Conservation (phyloP, 2,329 filamentous ascomycete genomes). For the Trichoderma polysporum region DNA sequence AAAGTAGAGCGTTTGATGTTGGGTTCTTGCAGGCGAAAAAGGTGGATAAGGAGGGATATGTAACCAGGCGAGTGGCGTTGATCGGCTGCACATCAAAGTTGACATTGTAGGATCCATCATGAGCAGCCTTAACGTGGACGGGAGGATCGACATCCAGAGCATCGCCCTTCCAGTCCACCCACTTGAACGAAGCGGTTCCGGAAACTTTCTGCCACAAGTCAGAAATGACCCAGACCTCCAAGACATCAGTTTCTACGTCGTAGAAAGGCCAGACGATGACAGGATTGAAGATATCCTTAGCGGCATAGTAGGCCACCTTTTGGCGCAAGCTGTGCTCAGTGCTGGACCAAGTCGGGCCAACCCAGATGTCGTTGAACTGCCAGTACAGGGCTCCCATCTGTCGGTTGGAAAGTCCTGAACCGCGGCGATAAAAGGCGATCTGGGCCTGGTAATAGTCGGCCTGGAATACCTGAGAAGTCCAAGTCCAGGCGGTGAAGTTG, state of each 20-base stretch:
- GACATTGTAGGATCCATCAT: neutral
- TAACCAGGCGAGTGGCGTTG: constrained; percentile 17
- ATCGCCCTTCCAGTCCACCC: constrained; percentile 22
- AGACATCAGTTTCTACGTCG: constrained; percentile 4
- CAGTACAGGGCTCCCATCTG: constrained; percentile 62
- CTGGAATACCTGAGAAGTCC: constrained; percentile 63
- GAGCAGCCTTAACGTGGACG: neutral
- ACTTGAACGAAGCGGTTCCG: constrained; percentile 17
- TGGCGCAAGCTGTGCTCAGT: constrained; percentile 63
- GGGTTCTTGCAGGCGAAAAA: constrained; percentile 13
- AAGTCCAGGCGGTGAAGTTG: constrained; percentile 62
- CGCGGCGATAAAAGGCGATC: constrained; percentile 61
- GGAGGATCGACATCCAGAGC: constrained; percentile 13
- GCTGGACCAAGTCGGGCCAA: constrained; percentile 62
- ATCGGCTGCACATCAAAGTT: constrained; percentile 21
- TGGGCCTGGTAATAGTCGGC: constrained; percentile 60
- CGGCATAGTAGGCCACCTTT: constrained; percentile 62
- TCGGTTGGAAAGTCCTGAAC: constrained; percentile 55
- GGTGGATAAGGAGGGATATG: constrained; percentile 6
- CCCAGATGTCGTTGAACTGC: constrained; percentile 66
- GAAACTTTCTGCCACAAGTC: constrained; percentile 21
- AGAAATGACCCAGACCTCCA: constrained; percentile 22
- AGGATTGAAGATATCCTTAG: constrained; percentile 56
- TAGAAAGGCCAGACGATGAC: constrained; percentile 51
- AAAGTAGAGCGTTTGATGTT: neutral